A percentile compares a stretch with the other conserved stretches of the same genome.
These are phyloP conservation scores for Heliocybe sulcata DNA, from an alignment of 1,284 basidiomycete species.

Conservation along the genomic window DNA sequence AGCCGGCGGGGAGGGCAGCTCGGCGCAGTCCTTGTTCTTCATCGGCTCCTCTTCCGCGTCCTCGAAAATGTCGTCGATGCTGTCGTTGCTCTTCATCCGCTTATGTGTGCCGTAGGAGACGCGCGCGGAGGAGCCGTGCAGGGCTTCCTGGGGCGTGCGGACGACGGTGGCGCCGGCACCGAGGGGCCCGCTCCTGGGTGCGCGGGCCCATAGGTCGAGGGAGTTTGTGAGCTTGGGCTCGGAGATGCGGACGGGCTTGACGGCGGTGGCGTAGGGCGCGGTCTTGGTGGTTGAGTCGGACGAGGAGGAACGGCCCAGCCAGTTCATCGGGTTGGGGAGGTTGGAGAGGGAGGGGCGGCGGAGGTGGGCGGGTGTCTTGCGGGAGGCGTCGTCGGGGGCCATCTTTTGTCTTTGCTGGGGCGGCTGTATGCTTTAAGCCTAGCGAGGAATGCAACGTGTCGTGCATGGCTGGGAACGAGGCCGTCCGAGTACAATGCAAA, in stretches of 20 bases:
- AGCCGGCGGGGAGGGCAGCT: constrained; percentile 23
- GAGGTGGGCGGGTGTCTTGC: constrained; percentile 12
- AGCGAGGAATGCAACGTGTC: neutral
- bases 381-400: constrained; percentile 7
- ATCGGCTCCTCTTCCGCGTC: constrained; percentile 13
- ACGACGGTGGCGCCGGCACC: constrained; percentile 67
- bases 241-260: constrained; percentile 48
- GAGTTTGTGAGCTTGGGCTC: constrained; percentile 51
- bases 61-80: constrained; percentile 9
- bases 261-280: constrained; percentile 7
- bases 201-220: constrained; percentile 33
- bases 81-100: constrained; percentile 2
- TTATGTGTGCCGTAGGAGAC: neutral
- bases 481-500: neutral
- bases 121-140: constrained; percentile 21
- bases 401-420: neutral
- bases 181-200: constrained; percentile 38
- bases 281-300: constrained; percentile 11
- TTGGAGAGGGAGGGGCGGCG: constrained; percentile 24
- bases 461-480: neutral
- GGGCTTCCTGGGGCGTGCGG: constrained; percentile 68
- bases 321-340: constrained; percentile 24
- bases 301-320: constrained; percentile 25
- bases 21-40: constrained; percentile 13
- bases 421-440: neutral